Base-by-base conservation (phyloP, 2,329 filamentous ascomycete species). In the Colletotrichum orchidophilum region DNA sequence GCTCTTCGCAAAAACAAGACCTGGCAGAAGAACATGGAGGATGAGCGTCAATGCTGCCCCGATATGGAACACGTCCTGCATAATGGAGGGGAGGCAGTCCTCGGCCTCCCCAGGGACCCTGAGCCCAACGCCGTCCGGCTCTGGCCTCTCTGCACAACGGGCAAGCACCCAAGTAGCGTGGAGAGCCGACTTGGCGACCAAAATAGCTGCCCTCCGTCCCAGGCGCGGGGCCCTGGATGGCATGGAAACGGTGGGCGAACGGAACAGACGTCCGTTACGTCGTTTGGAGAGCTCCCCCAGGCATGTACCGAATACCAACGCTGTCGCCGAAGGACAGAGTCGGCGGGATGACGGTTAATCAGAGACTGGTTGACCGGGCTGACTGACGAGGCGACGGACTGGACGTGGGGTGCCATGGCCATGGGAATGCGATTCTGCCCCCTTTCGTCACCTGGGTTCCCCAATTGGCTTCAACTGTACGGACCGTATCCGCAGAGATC, bases 401-500 rank as follows among this genome's bases (percentile, higher is more conserved):
- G 63, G 39, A 59, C 63, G 57, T 61, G 68, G 63, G 68, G 52
- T 67, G 58, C 67, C 35, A 33, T 46, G 52, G 42, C 52, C 35
- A 61, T 21, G 7, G 31, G 57, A 60, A 55, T 55, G 55, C 13
- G 49, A 61, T 50, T 65, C 53, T 26, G 63, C 68, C 50, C 42
- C 68, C 58, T 63, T 67, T 68, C 58, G 64, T 63, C 57, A 68
- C 31, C 24, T 26, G 57, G 50, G 42, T 57, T 66, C 52, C 55
- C 55, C 52, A 49, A 42, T 24, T 29, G 58, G 63, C 58, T 68
- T 39, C 57, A 66, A n/a, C n/a, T n/a, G n/a, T n/a, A n/a, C n/a
- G n/a, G n/a, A n/a, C n/a, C n/a, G n/a, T n/a, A n/a, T n/a, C 46
- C 2, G 50, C 18, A 62, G 58, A 63, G 68, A 68, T 68, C 68